phyloP scores from a whole-genome alignment of 805 yeast genomes.

The Candida boleticola region DNA sequence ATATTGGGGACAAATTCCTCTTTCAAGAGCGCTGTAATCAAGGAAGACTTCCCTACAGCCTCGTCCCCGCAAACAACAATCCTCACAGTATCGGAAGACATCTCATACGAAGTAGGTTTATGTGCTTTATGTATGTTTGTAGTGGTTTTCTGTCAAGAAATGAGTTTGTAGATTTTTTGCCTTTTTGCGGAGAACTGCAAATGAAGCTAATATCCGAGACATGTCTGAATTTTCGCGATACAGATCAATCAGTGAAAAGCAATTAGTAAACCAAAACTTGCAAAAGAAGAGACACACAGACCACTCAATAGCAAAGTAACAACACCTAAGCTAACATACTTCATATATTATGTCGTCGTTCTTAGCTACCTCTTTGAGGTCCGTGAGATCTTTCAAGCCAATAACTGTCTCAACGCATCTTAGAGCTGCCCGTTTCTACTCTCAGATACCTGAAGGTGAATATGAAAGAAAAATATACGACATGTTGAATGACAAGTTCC shows the following conservation, averaged over 20 bases:
- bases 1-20: conserved; percentile 76
- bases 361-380: not conserved
- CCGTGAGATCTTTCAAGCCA: not conserved
- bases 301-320: too few relatives aligned
- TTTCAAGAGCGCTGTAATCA: conserved; percentile 78
- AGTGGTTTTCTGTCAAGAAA: too few relatives aligned
- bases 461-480: conserved; percentile 65
- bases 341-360: not conserved
- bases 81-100: conserved; percentile 54
- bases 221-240: too few relatives aligned
- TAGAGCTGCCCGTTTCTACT: conserved; percentile 5
- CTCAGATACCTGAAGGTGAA: conserved; percentile 40
- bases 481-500: conserved; percentile 52
- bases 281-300: too few relatives aligned
- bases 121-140: too few relatives aligned
- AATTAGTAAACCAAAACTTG: too few relatives aligned
- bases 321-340: too few relatives aligned
- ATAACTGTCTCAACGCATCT: too few relatives aligned
- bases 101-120: not conserved
- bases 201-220: too few relatives aligned
- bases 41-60: conserved; percentile 79
- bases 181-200: too few relatives aligned
- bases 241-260: too few relatives aligned
- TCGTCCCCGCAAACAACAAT: conserved; percentile 95
- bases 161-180: too few relatives aligned